A percentile compares a stretch with the other conserved stretches of the same genome.
These are phyloP conservation scores for Paraleonurus japonicus DNA, from an alignment of 257 asterid genomes.

Conservation along the genomic window DNA sequence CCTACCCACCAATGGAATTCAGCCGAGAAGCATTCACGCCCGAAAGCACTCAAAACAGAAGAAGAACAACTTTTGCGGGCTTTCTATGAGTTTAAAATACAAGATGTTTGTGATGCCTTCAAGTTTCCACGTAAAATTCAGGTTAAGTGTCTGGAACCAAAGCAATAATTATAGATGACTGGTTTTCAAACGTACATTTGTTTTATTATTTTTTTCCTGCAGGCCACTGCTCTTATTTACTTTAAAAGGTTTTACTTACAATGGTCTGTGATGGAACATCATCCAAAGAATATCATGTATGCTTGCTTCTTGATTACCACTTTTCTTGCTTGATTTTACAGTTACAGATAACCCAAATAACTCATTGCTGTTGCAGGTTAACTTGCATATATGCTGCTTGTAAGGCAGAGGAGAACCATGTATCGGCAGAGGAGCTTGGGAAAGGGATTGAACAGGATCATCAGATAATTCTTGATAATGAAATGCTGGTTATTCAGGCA, in stretches of 20 bases:
- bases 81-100: conserved; percentile 90
- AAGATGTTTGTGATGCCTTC: conserved; percentile 97
- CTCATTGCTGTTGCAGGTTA: conserved; percentile 53
- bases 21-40: conserved; percentile 82
- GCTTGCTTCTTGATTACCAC: conserved; percentile 27
- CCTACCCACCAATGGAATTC: conserved; percentile 24
- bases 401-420: conserved; percentile 98
- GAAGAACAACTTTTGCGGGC: conserved; percentile 88
- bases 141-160: conserved; percentile 42
- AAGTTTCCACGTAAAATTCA: conserved; percentile 96
- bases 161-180: conserved; percentile 10
- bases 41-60: conserved; percentile 84
- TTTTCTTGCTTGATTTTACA: conserved; percentile 6
- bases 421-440: conserved; percentile 99
- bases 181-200: conserved; percentile 21
- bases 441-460: conserved; percentile 97
- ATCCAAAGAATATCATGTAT: conserved; percentile 93
- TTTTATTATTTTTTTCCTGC: conserved; percentile 34
- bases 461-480: conserved; percentile 80
- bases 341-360: background rate
- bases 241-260: conserved; percentile 93
- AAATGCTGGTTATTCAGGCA: conserved; percentile 96
- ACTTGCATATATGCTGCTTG: conserved; percentile 97
- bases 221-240: conserved; percentile 96
- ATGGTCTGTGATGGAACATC: conserved; percentile 99